These are phyloP conservation scores for Trypanosoma melophagium DNA, from an alignment of 208 protist genomes.

Conservation along the genomic window DNA sequence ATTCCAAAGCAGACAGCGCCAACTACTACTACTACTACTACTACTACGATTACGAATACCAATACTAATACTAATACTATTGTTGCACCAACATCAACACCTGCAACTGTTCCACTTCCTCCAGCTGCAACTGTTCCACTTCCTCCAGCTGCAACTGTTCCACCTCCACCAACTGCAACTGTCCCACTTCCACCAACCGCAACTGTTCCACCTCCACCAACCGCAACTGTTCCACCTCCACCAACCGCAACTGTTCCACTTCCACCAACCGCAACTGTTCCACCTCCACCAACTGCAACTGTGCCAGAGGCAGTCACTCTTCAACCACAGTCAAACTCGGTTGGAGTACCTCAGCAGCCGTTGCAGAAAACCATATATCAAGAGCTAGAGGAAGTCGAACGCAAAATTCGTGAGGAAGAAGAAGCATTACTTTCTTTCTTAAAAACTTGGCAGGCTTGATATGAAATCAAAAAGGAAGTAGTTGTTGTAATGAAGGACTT, in stretches of 20 bases:
- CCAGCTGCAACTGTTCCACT: conserved; percentile 17
- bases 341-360: too few species aligned
- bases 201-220: conserved; percentile 8
- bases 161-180: conserved; percentile 12
- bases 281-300: background rate
- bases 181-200: conserved; percentile 26
- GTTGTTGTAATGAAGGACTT: too few species aligned
- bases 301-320: background rate
- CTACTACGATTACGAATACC: too few species aligned
- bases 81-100: conserved; percentile 4
- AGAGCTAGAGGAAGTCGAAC: conserved; percentile 9
- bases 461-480: too few species aligned
- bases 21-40: too few species aligned
- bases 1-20: too few species aligned
- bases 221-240: background rate
- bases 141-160: conserved; percentile 12
- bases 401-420: conserved; percentile 15
- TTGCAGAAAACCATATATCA: background rate
- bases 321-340: background rate
- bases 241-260: too few species aligned
- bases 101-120: conserved; percentile 23
- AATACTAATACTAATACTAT: too few species aligned
- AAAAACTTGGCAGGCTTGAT: background rate
- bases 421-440: conserved; percentile 8
- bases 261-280: too few species aligned